Conservation (phyloP, 139 green algal species). For the Chlamydomonas sp. region DNA sequence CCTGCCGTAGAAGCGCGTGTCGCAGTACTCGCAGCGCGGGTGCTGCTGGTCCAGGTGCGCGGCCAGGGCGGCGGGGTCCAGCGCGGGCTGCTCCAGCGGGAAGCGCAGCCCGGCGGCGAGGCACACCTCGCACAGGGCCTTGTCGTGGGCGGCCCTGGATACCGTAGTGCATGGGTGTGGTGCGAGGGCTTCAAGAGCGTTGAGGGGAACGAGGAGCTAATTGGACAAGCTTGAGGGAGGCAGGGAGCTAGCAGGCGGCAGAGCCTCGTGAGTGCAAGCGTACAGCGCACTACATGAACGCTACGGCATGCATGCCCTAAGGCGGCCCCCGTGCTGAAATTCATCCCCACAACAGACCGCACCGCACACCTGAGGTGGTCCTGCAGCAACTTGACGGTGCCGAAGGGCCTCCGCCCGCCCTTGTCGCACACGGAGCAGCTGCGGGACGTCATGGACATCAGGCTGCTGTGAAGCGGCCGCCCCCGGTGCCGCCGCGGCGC, state of each 20-base stretch:
- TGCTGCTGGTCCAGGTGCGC: conserved; percentile 59
- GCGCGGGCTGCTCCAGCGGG: conserved; percentile 39
- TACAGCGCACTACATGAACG: neutral
- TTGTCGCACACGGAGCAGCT: conserved; percentile 67
- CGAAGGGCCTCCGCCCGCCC: conserved; percentile 46
- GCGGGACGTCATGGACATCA: conserved; percentile 53
- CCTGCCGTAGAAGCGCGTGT: conserved; percentile 59
- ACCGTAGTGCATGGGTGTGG: too few relatives aligned
- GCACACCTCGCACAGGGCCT: conserved; percentile 57
- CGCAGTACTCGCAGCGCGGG: conserved; percentile 76
- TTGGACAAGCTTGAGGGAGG: neutral
- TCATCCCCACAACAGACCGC: neutral
- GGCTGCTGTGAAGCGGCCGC: conserved; percentile 19
- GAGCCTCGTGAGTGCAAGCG: neutral
- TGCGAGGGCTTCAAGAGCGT: too few relatives aligned
- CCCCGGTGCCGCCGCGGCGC: neutral
- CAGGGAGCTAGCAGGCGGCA: neutral
- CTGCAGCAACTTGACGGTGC: conserved; percentile 50
- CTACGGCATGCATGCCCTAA: too few relatives aligned
- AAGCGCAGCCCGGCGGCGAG: conserved; percentile 54
- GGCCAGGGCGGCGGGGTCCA: conserved; percentile 45
- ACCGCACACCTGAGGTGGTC: conserved; percentile 39
- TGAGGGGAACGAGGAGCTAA: neutral
- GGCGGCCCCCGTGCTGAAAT: too few relatives aligned
- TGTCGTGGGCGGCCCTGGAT: conserved; percentile 3